Evolutionary conservation across 2,329 filamentous ascomycete species (phyloP).

Genomic region (Lithohypha guttulata): DNA sequence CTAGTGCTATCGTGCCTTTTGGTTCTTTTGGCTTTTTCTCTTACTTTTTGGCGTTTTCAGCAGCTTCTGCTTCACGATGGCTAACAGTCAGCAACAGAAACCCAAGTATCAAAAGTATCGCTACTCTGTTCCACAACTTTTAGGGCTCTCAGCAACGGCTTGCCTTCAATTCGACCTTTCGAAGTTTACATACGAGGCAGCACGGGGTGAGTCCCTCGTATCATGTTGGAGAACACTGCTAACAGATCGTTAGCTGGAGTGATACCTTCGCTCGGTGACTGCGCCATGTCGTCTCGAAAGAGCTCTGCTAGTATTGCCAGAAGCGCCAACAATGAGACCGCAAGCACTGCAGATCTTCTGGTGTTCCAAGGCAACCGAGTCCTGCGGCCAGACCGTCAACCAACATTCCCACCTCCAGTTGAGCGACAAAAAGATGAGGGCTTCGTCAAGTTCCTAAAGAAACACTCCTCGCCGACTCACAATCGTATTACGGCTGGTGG

Average conservation of each 20-base stretch:
- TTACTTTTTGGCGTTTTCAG: background rate
- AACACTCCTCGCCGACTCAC: slow-evolving; percentile 38
- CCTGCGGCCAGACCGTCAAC: slow-evolving; percentile 21
- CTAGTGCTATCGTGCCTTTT: too few relatives aligned
- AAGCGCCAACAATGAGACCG: slow-evolving; percentile 15
- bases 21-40: slow-evolving; percentile 9
- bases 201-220: slow-evolving; percentile 16
- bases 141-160: slow-evolving; percentile 17
- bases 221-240: slow-evolving; percentile 4
- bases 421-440: slow-evolving; percentile 30
- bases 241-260: slow-evolving; percentile 18
- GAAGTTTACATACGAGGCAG: slow-evolving; percentile 22
- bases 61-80: background rate
- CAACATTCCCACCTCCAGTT: slow-evolving; percentile 26
- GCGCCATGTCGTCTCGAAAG: slow-evolving; percentile 17
- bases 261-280: slow-evolving; percentile 20
- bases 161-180: slow-evolving; percentile 19
- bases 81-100: slow-evolving; percentile 5
- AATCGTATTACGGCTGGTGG: slow-evolving; percentile 40
- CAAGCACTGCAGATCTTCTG: slow-evolving; percentile 16
- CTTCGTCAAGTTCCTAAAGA: slow-evolving; percentile 37
- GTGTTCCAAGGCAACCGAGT: slow-evolving; percentile 15
- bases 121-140: slow-evolving; percentile 14
- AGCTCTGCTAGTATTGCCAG: slow-evolving; percentile 15
- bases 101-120: slow-evolving; percentile 10